Base-by-base conservation (phyloP, 176 grass and related monocot genomes). In the Oryza rufipogon region DNA sequence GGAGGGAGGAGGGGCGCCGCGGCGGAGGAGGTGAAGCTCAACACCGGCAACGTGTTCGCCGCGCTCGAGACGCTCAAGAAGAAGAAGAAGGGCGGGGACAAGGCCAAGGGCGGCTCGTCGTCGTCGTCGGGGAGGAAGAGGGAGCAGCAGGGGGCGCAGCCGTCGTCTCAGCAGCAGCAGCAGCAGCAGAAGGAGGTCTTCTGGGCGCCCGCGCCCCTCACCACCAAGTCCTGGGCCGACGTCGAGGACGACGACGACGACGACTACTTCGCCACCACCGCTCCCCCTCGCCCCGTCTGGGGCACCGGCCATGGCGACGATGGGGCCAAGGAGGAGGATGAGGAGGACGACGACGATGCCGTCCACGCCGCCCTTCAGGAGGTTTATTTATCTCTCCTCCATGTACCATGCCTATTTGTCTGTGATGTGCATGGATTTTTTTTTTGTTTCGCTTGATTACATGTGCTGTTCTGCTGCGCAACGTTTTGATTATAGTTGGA, bases 161-260 rank as follows among this genome's bases (percentile, higher is more conserved):
- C 82, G 52, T 10, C 70, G 54, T 32, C 30, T 28, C 28, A 28
- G 28, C 75, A 81, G 80, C 87, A 83, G 84, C 77, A 73, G 66
- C 78, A 84, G 44, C 87, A 75, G 87, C 89, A 84, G 79, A 90
- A 91, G 71, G 87, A 86, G 67, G 86, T 95, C 28, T 89, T 93
- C 39, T 98, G 96, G 96, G 82, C 89, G 34, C 89, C 89, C 33
- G 78, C 91, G 8, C 87, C 93, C 6, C 83, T 98, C 67, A 93
- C 84, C 74, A 90, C 90, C 54, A 95, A 89, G 70, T 97, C 92
- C 2, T 98, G 96, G 96, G 96, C 96, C 0, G 96, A 98, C 74
- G 93, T 95, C 45, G 96, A 95, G 80, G 96, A 98, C 61, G 96
- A 98, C 28, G 96, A 98, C 28, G 95, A 98, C 66, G 96, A 98